Conservation (phyloP, 495 filamentous ascomycete species). For the Aspergillus egyptiacus region DNA sequence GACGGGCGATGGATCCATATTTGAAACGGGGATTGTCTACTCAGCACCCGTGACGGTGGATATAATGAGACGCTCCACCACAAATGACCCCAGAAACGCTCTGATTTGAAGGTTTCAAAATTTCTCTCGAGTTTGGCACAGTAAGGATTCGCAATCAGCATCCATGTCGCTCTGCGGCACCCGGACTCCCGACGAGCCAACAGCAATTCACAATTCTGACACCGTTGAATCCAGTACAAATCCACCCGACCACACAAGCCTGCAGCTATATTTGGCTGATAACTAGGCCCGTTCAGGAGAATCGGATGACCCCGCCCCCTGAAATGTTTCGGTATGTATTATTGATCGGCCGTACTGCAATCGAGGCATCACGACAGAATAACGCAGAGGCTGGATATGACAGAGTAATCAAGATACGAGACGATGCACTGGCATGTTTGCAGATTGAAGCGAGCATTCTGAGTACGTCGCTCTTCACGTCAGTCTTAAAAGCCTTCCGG, state of each 20-base stretch:
- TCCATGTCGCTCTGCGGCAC: conserved; percentile 2
- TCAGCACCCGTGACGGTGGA: background rate
- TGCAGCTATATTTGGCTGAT: conserved; percentile 22
- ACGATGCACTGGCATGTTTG: background rate
- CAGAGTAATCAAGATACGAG: background rate
- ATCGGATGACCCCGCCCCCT: conserved; percentile 17
- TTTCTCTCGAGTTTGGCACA: conserved; percentile 11
- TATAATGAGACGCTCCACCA: background rate
- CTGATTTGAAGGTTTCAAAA: background rate
- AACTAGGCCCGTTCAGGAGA: conserved; percentile 3
- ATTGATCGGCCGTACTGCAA: background rate
- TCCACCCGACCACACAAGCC: conserved; percentile 7
- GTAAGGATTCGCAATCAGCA: conserved; percentile 16
- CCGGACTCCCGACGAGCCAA: conserved; percentile 13
- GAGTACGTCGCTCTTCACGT: too few relatives aligned
- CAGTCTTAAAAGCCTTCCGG: too few relatives aligned
- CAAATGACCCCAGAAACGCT: background rate
- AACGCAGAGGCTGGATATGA: background rate
- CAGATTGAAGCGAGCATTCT: background rate
- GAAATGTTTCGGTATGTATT: conserved; percentile 14
- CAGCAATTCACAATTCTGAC: conserved; percentile 17
- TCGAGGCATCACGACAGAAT: background rate
- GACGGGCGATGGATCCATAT: too few relatives aligned
- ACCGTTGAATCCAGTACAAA: conserved; percentile 8
- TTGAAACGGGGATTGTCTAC: conserved; percentile 15